Evolutionary conservation across 1,139 yeast genomes (phyloP).

Genomic region (Geotrichum histeridarum): DNA sequence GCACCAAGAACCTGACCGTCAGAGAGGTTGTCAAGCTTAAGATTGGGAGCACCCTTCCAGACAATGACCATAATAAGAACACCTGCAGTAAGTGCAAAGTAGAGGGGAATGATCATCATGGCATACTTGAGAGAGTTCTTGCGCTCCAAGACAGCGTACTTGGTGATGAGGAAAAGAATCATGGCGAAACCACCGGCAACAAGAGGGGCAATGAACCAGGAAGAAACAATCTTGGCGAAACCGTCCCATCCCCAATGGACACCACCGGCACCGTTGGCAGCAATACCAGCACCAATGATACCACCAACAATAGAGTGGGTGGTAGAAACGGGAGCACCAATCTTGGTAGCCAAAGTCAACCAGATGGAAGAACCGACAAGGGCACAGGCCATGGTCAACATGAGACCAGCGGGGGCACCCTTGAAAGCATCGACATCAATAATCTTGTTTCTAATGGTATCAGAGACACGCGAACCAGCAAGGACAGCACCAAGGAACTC

Average conservation of each 20-base stretch:
- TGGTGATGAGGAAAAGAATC: conserved; percentile 53
- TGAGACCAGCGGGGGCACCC: conserved; percentile 60
- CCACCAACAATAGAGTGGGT: conserved; percentile 79
- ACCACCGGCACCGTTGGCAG: conserved; percentile 55
- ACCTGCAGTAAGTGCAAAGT: conserved; percentile 57
- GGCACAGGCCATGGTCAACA: conserved; percentile 74
- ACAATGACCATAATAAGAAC: conserved; percentile 56
- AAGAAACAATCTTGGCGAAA: conserved; percentile 66
- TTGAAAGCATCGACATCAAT: conserved; percentile 49
- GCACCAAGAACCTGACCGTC: conserved; percentile 51
- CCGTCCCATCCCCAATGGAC: conserved; percentile 76
- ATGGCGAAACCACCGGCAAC: conserved; percentile 64
- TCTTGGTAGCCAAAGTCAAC: conserved; percentile 60
- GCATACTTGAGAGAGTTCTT: conserved; percentile 53
- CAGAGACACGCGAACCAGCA: conserved; percentile 66
- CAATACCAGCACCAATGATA: conserved; percentile 69
- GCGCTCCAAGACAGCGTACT: conserved; percentile 57
- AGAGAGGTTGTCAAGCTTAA: conserved; percentile 51
- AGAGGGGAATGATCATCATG: conserved; percentile 52
- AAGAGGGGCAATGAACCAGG: conserved; percentile 78
- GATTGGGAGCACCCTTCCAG: conserved; percentile 72
- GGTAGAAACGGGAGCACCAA: conserved; percentile 75
- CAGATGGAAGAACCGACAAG: conserved; percentile 70
- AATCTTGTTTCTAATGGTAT: conserved; percentile 61
- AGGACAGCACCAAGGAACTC: conserved; percentile 73